phyloP scores from a whole-genome alignment of 2,329 filamentous ascomycete genomes.

The Colletotrichum filicis region DNA sequence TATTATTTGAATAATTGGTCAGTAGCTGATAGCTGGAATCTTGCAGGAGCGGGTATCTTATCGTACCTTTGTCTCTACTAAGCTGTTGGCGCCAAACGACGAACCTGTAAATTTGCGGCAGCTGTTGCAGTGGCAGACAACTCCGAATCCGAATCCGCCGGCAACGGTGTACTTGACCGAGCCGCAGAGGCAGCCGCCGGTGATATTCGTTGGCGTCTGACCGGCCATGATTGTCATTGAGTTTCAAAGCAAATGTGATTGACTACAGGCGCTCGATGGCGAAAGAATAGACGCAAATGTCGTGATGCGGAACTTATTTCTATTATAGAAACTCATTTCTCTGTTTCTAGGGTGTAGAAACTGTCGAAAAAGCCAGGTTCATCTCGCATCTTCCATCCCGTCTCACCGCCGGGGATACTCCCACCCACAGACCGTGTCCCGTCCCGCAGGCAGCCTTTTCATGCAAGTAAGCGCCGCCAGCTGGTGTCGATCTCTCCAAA shows the following conservation, averaged over 20 bases:
- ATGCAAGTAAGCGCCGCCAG: not conserved
- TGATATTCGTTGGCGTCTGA: not conserved
- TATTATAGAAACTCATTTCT: not conserved
- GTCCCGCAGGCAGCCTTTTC: not conserved
- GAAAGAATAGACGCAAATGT: not conserved
- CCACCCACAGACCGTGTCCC: not conserved
- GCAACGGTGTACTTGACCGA: not conserved
- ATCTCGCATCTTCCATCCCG: not conserved
- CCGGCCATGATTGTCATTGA: not conserved
- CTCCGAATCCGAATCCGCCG: not conserved
- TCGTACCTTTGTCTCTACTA: not conserved
- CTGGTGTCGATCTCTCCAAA: not conserved
- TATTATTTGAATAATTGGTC: not conserved
- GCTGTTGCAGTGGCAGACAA: conserved; percentile 13
- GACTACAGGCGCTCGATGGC: not conserved
- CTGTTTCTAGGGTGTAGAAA: not conserved
- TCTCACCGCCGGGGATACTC: not conserved
- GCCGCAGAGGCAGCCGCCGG: conserved; percentile 1
- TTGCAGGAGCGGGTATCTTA: not conserved
- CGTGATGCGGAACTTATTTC: not conserved
- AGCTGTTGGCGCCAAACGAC: conserved; percentile 5
- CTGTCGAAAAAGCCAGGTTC: not conserved
- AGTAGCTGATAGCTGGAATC: not conserved
- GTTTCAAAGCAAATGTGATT: not conserved
- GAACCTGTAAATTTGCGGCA: conserved; percentile 11